phyloP scores from a whole-genome alignment of 495 filamentous ascomycete genomes.

The Parmelia sp. region DNA sequence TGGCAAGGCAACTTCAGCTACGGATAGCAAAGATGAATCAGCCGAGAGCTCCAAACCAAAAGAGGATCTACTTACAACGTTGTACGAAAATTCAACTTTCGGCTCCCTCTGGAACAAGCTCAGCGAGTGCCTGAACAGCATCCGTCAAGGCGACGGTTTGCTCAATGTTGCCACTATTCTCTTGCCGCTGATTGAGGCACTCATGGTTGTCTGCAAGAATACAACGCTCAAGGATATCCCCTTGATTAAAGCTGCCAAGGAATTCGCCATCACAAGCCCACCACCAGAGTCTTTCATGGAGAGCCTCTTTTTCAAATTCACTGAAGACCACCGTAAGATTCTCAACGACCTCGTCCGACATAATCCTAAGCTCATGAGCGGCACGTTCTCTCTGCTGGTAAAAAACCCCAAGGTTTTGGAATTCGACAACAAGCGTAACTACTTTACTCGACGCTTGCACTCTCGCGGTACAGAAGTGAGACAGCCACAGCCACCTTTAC shows the following conservation, averaged over 20 bases:
- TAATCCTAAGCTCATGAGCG: constrained; percentile 96
- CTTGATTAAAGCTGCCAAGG: constrained; percentile 52
- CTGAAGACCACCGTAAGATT: constrained; percentile 95
- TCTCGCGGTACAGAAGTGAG: constrained; percentile 59
- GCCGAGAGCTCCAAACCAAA: constrained; percentile 26
- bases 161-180: constrained; percentile 94
- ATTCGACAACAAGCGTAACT: constrained; percentile 99
- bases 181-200: constrained; percentile 82
- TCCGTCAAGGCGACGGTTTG: constrained; percentile 87
- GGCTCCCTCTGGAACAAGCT: constrained; percentile 85
- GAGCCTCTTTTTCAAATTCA: constrained; percentile 94
- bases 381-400: constrained; percentile 88
- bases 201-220: constrained; percentile 99
- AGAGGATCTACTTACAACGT: constrained; percentile 66
- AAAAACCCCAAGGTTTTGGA: constrained; percentile 99
- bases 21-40: constrained; percentile 34
- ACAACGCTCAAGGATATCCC: constrained; percentile 69
- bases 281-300: constrained; percentile 77
- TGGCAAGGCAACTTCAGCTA: constrained; percentile 47
- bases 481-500: constrained; percentile 67
- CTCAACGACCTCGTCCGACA: constrained; percentile 96
- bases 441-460: constrained; percentile 91
- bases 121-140: constrained; percentile 83
- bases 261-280: constrained; percentile 69
- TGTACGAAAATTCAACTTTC: constrained; percentile 90